phyloP scores from a whole-genome alignment of 257 asterid species.

The Schizonepeta tenuifolia region DNA sequence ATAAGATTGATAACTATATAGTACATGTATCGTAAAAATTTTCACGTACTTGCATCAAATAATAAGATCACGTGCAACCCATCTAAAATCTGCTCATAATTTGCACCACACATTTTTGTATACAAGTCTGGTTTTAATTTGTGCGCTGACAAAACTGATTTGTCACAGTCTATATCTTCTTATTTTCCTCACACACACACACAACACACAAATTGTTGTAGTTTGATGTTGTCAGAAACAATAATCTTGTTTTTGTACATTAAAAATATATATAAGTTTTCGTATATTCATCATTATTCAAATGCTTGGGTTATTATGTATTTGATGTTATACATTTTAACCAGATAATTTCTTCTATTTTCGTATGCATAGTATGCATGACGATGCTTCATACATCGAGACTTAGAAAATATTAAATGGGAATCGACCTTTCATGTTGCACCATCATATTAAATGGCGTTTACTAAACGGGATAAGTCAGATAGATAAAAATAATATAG shows the following conservation, averaged over 20 bases:
- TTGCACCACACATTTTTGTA: constrained; percentile 42
- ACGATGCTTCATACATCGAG: neutral
- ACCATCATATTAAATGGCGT: too few species aligned
- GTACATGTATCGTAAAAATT: neutral
- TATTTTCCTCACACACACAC: neutral
- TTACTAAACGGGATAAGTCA: too few species aligned
- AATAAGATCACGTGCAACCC: constrained; percentile 45
- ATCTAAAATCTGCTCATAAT: constrained; percentile 35
- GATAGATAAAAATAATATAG: too few species aligned
- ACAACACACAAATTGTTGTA: neutral
- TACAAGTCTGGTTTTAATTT: constrained; percentile 19
- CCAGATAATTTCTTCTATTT: neutral
- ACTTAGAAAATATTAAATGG: neutral
- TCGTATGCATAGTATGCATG: neutral
- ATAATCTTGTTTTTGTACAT: too few species aligned
- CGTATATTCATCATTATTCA: neutral
- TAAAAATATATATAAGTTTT: neutral
- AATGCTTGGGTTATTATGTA: neutral
- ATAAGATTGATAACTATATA: neutral
- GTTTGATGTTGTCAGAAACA: too few species aligned
- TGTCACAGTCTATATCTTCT: constrained; percentile 18
- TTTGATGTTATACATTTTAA: too few species aligned
- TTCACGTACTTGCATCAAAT: constrained; percentile 34
- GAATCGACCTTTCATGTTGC: too few species aligned
- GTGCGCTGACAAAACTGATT: constrained; percentile 22